These are phyloP conservation scores for Rosa rugosa DNA, from an alignment of 306 rosid species.

Conservation along the genomic window DNA sequence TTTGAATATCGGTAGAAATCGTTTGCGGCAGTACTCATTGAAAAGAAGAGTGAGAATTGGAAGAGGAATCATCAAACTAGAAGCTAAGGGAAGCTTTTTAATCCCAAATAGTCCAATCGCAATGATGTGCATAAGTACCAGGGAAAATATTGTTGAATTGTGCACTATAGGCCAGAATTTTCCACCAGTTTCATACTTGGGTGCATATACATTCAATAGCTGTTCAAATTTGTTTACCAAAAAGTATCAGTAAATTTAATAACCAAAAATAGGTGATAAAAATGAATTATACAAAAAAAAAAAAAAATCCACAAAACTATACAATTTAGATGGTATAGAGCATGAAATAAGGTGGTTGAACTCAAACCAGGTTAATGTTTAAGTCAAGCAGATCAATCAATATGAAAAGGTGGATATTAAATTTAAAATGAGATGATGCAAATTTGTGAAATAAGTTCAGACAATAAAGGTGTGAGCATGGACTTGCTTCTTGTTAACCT, in stretches of 20 bases:
- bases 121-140: conserved; percentile 78
- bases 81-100: conserved; percentile 63
- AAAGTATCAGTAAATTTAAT: neutral
- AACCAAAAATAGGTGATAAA: neutral
- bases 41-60: conserved; percentile 78
- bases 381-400: neutral
- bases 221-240: conserved; percentile 31
- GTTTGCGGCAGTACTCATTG: conserved; percentile 66
- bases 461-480: neutral
- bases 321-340: neutral
- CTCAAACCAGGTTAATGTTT: neutral
- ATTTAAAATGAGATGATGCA: neutral
- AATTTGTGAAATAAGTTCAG: neutral
- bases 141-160: conserved; percentile 62
- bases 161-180: conserved; percentile 77
- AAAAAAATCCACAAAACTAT: neutral
- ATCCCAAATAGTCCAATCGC: conserved; percentile 79
- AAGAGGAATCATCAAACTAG: conserved; percentile 67
- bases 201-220: conserved; percentile 70
- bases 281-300: neutral
- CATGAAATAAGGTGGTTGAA: neutral
- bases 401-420: neutral
- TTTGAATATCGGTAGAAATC: conserved; percentile 63
- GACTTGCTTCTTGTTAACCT: neutral
- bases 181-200: conserved; percentile 70